These are phyloP conservation scores for Pyrenochaeta sp. DNA, from an alignment of 2,329 filamentous ascomycete species.

Conservation along the genomic window DNA sequence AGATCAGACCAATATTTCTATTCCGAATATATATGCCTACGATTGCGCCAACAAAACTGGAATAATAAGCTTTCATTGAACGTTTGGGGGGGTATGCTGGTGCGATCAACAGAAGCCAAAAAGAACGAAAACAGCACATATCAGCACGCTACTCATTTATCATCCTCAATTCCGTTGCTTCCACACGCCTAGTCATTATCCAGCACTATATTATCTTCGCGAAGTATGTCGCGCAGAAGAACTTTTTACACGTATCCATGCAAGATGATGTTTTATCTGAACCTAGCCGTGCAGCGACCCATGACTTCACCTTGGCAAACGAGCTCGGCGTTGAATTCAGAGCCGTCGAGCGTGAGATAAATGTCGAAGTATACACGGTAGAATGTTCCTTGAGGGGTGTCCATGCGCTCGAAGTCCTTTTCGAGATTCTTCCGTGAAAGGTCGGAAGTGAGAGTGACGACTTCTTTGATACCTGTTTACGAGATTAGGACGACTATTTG, in stretches of 20 bases:
- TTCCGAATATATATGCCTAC: not conserved
- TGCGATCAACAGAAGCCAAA: not conserved
- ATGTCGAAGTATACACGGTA: conserved; percentile 75
- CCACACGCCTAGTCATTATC: not conserved
- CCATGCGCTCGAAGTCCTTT: conserved; percentile 99
- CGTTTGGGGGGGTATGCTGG: not conserved
- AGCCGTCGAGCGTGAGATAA: conserved; percentile 89
- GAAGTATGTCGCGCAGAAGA: not conserved
- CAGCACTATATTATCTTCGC: not conserved
- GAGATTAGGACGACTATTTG: conserved; percentile 3
- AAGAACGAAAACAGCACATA: not conserved
- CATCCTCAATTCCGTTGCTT: too few relatives aligned
- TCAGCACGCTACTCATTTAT: not conserved
- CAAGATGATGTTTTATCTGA: conserved; percentile 62
- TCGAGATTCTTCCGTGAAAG: conserved; percentile 97
- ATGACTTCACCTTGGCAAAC: conserved; percentile 99
- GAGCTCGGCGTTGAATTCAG: conserved; percentile 96
- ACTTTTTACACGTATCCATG: not conserved
- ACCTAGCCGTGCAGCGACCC: conserved; percentile 93
- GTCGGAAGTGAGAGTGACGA: conserved; percentile 96
- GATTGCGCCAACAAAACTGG: not conserved
- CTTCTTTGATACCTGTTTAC: conserved; percentile 91
- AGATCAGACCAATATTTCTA: too few relatives aligned
- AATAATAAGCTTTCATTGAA: not conserved
- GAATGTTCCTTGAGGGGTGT: conserved; percentile 87